Percentiles rank a stretch among this genome's conserved stretches.
These are phyloP conservation scores for Lonicera japonica DNA, from an alignment of 129 eudicot species.

Conservation along the genomic window DNA sequence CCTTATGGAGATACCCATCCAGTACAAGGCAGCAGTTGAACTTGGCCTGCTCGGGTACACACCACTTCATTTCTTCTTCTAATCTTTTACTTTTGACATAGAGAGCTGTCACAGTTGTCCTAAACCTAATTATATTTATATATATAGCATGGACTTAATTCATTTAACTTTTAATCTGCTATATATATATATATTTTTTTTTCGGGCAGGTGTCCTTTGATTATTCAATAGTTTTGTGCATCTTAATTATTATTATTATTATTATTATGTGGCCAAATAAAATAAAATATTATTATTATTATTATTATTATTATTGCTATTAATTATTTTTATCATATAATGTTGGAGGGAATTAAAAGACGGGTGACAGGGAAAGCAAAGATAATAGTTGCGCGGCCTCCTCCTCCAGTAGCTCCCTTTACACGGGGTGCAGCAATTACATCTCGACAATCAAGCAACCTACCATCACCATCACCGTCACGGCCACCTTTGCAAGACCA, in stretches of 20 bases:
- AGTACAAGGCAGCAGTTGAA: conserved; percentile 50
- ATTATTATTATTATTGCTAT: background rate
- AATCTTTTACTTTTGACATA: background rate
- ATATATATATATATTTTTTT: too few species aligned
- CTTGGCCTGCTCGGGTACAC: conserved; percentile 67
- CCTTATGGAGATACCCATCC: conserved; percentile 79
- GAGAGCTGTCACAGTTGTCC: background rate
- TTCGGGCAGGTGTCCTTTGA: too few species aligned
- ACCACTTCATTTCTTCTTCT: background rate
- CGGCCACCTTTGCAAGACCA: conserved; percentile 29
- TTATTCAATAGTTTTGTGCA: too few species aligned
- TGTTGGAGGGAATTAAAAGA: conserved; percentile 14
- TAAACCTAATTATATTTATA: too few species aligned
- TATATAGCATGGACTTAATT: too few species aligned
- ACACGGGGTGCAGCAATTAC: conserved; percentile 22
- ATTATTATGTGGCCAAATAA: too few species aligned
- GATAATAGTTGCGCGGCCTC: conserved; percentile 50
- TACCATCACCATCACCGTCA: conserved; percentile 20
- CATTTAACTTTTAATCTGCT: too few species aligned
- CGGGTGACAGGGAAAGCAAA: conserved; percentile 47
- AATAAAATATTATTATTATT: background rate
- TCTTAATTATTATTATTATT: background rate
- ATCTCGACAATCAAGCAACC: conserved; percentile 17
- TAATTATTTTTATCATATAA: too few species aligned
- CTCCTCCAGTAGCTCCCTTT: conserved; percentile 58